Evolutionary conservation across 2,329 filamentous ascomycete genomes (phyloP).

Genomic region (Pseudopithomyces maydicus): DNA sequence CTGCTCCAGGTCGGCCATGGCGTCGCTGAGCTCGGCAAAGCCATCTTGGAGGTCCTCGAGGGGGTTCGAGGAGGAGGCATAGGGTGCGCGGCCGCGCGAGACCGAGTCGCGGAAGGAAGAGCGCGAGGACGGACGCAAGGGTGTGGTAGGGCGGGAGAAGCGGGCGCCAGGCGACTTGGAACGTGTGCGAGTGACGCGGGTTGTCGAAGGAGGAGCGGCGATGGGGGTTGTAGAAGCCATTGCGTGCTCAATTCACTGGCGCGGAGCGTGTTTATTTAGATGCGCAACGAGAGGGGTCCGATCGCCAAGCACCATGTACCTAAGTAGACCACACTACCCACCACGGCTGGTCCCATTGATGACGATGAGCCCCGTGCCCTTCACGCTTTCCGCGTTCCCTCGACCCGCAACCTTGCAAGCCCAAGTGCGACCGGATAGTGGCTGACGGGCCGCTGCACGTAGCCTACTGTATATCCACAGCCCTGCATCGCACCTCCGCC

Average conservation of each 20-base stretch:
- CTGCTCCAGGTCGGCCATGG: slow-evolving; percentile 92
- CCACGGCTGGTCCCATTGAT: neutral
- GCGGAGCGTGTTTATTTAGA: neutral
- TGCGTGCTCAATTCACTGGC: neutral
- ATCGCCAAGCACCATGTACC: neutral
- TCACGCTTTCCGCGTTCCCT: neutral
- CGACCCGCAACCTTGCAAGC: neutral
- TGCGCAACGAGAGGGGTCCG: neutral
- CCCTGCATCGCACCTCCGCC: neutral
- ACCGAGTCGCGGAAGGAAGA: slow-evolving; percentile 74
- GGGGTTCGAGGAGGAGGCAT: slow-evolving; percentile 65
- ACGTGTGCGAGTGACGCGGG: slow-evolving; percentile 49
- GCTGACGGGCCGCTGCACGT: neutral
- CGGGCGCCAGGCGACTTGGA: slow-evolving; percentile 54
- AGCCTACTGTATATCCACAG: neutral
- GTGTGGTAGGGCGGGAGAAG: slow-evolving; percentile 82
- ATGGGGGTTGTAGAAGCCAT: slow-evolving; percentile 27
- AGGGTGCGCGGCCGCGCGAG: slow-evolving; percentile 47
- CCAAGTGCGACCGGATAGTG: neutral
- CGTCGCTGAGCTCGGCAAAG: slow-evolving; percentile 91
- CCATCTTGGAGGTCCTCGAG: slow-evolving; percentile 84
- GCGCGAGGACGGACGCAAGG: slow-evolving; percentile 85
- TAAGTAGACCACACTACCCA: too few relatives aligned
- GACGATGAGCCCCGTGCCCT: neutral
- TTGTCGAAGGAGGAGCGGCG: slow-evolving; percentile 25